Percentiles rank a stretch among this genome's conserved stretches.
phyloP scores from a whole-genome alignment of 73 alveolate genomes.

The Tetrahymena malaccensis region DNA sequence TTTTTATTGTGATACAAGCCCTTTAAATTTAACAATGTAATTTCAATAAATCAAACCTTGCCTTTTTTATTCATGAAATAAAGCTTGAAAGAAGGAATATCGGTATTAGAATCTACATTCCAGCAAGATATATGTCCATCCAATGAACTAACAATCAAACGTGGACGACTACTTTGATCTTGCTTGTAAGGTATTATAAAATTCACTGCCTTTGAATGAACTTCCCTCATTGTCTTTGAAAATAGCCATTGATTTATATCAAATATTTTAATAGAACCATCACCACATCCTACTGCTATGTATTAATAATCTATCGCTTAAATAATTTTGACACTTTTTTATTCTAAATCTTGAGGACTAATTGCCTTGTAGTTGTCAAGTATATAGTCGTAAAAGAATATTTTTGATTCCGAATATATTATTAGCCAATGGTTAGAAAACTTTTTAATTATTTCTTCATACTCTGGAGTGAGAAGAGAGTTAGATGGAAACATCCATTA shows the following conservation, averaged over 20 bases:
- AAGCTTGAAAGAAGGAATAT: constrained; percentile 14
- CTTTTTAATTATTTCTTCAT: background rate
- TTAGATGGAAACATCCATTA: constrained; percentile 11
- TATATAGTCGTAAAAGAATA: constrained; percentile 19
- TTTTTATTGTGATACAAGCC: background rate
- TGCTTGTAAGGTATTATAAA: constrained; percentile 12
- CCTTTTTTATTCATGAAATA: constrained; percentile 28
- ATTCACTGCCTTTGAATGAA: constrained; percentile 23
- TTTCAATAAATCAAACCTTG: constrained; percentile 9
- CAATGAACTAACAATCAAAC: constrained; percentile 14
- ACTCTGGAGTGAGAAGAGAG: background rate
- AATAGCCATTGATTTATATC: constrained; percentile 6
- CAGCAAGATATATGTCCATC: constrained; percentile 35
- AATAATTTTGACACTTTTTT: constrained; percentile 4
- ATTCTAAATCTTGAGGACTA: constrained; percentile 7
- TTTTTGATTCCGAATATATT: background rate
- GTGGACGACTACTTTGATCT: constrained; percentile 22
- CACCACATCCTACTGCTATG: constrained; percentile 39
- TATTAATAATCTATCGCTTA: constrained; percentile 18
- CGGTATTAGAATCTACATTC: constrained; percentile 33
- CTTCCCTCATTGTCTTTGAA: constrained; percentile 26
- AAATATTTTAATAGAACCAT: constrained; percentile 14
- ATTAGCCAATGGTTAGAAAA: background rate
- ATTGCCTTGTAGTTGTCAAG: constrained; percentile 10
- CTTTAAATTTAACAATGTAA: background rate